Conservation (phyloP, 768 basidiomycete species). For the Ephemerocybe angulata region DNA sequence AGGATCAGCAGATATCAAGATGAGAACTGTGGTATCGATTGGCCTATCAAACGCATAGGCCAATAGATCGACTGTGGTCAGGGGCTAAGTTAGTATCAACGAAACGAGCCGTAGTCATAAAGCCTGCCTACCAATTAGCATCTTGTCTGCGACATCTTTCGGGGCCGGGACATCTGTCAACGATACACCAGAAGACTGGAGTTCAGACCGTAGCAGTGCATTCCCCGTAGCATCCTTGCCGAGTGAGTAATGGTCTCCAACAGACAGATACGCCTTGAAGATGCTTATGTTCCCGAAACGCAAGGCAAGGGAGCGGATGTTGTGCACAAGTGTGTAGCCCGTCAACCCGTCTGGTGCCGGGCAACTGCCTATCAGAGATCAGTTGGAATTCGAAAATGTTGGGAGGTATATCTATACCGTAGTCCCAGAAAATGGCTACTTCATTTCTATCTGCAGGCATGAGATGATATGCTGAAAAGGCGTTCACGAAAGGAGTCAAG, state of each 20-base stretch:
- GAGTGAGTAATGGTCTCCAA: constrained; percentile 22
- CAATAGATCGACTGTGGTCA: constrained; percentile 21
- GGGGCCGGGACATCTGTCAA: constrained; percentile 29
- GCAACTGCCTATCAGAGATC: constrained; percentile 24
- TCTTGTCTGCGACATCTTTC: constrained; percentile 22
- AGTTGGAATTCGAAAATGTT: background rate
- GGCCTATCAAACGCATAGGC: constrained; percentile 45
- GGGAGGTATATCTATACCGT: constrained; percentile 15
- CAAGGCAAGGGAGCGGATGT: constrained; percentile 23
- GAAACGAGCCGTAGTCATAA: background rate
- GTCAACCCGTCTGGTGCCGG: constrained; percentile 22
- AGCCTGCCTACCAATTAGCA: constrained; percentile 24
- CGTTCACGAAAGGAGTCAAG: too few species aligned
- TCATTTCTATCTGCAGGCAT: constrained; percentile 2
- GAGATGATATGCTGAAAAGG: too few species aligned
- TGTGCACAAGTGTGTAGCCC: constrained; percentile 25
- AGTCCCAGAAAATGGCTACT: constrained; percentile 25
- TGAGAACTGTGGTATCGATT: constrained; percentile 39
- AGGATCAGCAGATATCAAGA: constrained; percentile 63
- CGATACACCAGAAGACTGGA: constrained; percentile 28
- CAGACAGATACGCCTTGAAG: constrained; percentile 30
- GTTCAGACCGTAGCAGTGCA: constrained; percentile 21
- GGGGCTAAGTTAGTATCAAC: background rate
- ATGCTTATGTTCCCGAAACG: constrained; percentile 25
- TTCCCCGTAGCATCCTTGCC: background rate